A percentile compares a stretch with the other conserved stretches of the same genome.
Evolutionary conservation across 2,329 filamentous ascomycete genomes (phyloP).

Genomic region (Dendrostoma leiphaemia): DNA sequence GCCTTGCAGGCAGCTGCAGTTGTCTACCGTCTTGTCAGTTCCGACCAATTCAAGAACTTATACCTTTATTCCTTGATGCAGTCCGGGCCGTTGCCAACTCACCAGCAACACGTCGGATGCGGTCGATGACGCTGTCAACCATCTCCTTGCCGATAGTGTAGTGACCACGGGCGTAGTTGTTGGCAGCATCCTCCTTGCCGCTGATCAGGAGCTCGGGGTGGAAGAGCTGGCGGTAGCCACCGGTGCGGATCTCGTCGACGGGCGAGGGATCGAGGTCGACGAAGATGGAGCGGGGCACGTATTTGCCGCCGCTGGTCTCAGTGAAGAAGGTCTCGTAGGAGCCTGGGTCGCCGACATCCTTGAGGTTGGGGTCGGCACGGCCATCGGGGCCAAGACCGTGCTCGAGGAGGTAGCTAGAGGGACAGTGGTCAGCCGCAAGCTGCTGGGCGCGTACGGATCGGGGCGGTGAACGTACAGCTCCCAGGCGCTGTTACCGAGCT

Average conservation of each 20-base stretch:
- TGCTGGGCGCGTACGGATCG: conserved; percentile 8
- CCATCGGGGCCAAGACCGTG: conserved; percentile 67
- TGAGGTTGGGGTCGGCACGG: conserved; percentile 58
- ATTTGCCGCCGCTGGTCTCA: conserved; percentile 69
- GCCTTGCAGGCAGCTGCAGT: conserved; percentile 70
- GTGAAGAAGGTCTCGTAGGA: conserved; percentile 74
- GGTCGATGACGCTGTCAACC: conserved; percentile 68
- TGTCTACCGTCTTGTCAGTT: conserved; percentile 47
- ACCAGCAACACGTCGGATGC: conserved; percentile 68
- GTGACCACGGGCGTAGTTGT: conserved; percentile 75
- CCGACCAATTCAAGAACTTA: background rate
- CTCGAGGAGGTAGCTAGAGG: conserved; percentile 66
- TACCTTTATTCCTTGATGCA: too few relatives aligned
- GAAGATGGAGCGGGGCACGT: conserved; percentile 70
- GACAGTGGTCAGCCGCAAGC: conserved; percentile 24
- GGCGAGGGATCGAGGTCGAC: conserved; percentile 72
- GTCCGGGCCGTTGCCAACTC: too few relatives aligned
- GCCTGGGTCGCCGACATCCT: conserved; percentile 59
- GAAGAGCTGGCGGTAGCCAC: conserved; percentile 66
- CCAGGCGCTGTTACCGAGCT: conserved; percentile 75
- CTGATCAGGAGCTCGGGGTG: conserved; percentile 71
- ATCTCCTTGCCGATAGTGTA: conserved; percentile 77
- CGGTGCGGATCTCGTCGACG: conserved; percentile 72
- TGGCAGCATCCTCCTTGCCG: conserved; percentile 75
- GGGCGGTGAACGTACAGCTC: conserved; percentile 61